These are phyloP conservation scores for Boletus rubescentipes DNA, from an alignment of 768 basidiomycete genomes.

Conservation along the genomic window DNA sequence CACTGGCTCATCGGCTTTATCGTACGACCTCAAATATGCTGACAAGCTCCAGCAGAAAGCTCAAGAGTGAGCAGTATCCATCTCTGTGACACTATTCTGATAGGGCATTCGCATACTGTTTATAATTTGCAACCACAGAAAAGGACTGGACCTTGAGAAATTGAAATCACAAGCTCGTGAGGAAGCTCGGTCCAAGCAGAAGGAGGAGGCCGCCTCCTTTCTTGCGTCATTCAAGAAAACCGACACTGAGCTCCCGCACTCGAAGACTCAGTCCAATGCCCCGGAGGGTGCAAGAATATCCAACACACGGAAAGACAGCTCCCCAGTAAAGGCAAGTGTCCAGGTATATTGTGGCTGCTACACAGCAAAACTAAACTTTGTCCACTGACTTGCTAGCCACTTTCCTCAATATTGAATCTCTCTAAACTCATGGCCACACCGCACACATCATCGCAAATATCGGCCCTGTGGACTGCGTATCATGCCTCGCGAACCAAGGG, in stretches of 20 bases:
- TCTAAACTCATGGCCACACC: slow-evolving; percentile 62
- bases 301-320: slow-evolving; percentile 54
- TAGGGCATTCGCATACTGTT: slow-evolving; percentile 14
- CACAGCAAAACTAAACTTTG: background rate
- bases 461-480: slow-evolving; percentile 86
- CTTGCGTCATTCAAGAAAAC: slow-evolving; percentile 15
- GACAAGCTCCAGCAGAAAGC: slow-evolving; percentile 66
- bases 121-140: slow-evolving; percentile 31
- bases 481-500: slow-evolving; percentile 79
- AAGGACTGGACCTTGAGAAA: slow-evolving; percentile 41
- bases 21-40: slow-evolving; percentile 56
- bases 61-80: slow-evolving; percentile 51
- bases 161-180: slow-evolving; percentile 30
- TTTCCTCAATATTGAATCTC: slow-evolving; percentile 79
- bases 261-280: slow-evolving; percentile 7
- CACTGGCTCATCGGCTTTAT: background rate
- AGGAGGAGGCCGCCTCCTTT: slow-evolving; percentile 14
- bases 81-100: slow-evolving; percentile 16
- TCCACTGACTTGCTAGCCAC: slow-evolving; percentile 51
- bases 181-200: slow-evolving; percentile 35
- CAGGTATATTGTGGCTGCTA: background rate
- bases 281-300: slow-evolving; percentile 3
- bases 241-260: slow-evolving; percentile 5
- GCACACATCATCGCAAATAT: slow-evolving; percentile 72
- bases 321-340: slow-evolving; percentile 59